Conservation (phyloP, 768 basidiomycete species). For the Hygrocybe punicea region DNA sequence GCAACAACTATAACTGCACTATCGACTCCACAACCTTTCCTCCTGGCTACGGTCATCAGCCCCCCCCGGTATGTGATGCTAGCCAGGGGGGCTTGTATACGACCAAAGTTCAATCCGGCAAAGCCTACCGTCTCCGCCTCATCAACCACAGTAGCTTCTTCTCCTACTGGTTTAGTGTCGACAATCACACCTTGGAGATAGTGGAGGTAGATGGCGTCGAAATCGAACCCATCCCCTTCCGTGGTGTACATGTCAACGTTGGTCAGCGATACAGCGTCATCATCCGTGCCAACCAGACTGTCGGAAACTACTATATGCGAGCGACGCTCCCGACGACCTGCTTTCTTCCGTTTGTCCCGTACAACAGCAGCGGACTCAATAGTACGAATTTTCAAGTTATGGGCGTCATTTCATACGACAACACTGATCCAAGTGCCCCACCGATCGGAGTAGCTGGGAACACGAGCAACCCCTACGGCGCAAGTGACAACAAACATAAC, state of each 20-base stretch:
- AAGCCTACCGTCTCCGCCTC: conserved; percentile 46
- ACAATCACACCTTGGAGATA: conserved; percentile 44
- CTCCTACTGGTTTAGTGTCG: conserved; percentile 44
- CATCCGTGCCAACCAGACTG: conserved; percentile 15
- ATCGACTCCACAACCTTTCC: not conserved
- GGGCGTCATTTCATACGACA: not conserved
- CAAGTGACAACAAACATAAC: not conserved
- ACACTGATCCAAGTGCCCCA: not conserved
- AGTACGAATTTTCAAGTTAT: not conserved
- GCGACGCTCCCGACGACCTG: not conserved
- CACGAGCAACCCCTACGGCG: not conserved
- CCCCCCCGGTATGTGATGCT: conserved; percentile 28
- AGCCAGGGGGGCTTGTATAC: conserved; percentile 33
- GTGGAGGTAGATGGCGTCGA: conserved; percentile 49
- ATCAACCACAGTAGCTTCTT: conserved; percentile 49
- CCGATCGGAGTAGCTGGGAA: not conserved
- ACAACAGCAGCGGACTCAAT: not conserved
- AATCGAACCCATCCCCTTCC: conserved; percentile 37
- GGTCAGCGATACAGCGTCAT: conserved; percentile 54
- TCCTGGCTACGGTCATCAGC: conserved; percentile 12
- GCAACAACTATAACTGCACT: not conserved
- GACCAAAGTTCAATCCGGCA: conserved; percentile 14
- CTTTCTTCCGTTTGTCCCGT: not conserved
- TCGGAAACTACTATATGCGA: not conserved
- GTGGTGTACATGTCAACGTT: conserved; percentile 40